Evolutionary conservation across 768 basidiomycete genomes (phyloP), one percentile per base, ranked within the genome.

Genomic region (Gloeopeniophorella convolvens): DNA sequence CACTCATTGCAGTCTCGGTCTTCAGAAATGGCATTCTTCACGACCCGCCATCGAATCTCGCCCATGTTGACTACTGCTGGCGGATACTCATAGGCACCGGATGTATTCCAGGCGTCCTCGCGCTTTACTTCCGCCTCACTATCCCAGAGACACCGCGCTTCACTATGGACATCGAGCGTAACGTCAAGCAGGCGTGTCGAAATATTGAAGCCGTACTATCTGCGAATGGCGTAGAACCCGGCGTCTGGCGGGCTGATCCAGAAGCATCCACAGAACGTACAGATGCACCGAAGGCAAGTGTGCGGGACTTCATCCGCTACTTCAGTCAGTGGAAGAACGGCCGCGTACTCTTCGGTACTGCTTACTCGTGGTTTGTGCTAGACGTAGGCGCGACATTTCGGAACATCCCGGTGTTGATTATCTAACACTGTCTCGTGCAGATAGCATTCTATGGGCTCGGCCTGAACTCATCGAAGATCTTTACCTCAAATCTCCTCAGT

Each of bases 111-210:
- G 91, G 80, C 45, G 74, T 74, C 37, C 63, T 90, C 48, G 89
- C 89, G 13, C 80, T 93, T 43, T 93, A 91, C 72, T 93, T 89
- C 82, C 87, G 91, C 65, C 76, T 93, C 30, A 92, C 90, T n/a
- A 90, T 94, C 61, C 89, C 91, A 3, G 90, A 93, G 66, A 93
- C 90, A 0, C 91, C 91, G 26, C 88, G 91, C 47, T 82, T 77
- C 65, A 95, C 91, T 48, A 92, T 93, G 85, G 91, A 94, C 71
- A 79, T 94, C 52, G 89, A 92, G 65, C 73, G 85, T 35, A 90
- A 93, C 63, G 70, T 94, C 34, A 72, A 80, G 33, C 84, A 85
- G 61, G 91, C 89, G 11, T 55, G 79, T 2, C 69, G 74, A 30
- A 90, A 93, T 59, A 86, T 91, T 55, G 76, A 83, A 51, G 73